Evolutionary conservation across 805 yeast species (phyloP).

Genomic region (Candida pseudoglaebosa): DNA sequence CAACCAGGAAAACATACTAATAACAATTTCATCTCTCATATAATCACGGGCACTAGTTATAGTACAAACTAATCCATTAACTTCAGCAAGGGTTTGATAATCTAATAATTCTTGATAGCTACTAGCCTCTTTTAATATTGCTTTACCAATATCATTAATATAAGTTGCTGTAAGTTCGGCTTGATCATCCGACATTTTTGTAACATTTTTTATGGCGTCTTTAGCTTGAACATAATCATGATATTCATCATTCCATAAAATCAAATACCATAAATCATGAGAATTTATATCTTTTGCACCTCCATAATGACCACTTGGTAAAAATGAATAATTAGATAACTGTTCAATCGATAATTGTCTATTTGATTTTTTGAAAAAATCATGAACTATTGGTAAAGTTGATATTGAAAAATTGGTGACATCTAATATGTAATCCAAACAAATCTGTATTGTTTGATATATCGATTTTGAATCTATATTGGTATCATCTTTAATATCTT

Average conservation of each 20-base stretch:
- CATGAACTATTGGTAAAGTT: constrained; percentile 39
- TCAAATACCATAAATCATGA: constrained; percentile 36
- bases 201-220: constrained; percentile 38
- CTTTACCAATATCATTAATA: constrained; percentile 50
- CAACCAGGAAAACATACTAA: constrained; percentile 50
- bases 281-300: constrained; percentile 30
- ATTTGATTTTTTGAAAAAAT: constrained; percentile 21
- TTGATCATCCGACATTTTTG: constrained; percentile 17
- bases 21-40: constrained; percentile 44
- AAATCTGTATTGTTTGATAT: constrained; percentile 24
- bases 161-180: constrained; percentile 38
- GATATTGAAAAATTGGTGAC: constrained; percentile 36
- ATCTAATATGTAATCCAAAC: constrained; percentile 42
- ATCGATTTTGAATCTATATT: constrained; percentile 15
- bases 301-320: constrained; percentile 31
- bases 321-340: constrained; percentile 27
- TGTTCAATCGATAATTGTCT: constrained; percentile 18
- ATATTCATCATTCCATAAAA: constrained; percentile 77
- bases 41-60: constrained; percentile 50
- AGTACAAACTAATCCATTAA: constrained; percentile 53
- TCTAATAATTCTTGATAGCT: constrained; percentile 20
- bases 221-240: constrained; percentile 59
- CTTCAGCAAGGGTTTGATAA: constrained; percentile 37
- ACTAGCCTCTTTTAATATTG: constrained; percentile 37
- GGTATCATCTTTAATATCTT: constrained; percentile 6